Evolutionary conservation across 176 grass and related monocot species (phyloP).

Genomic region (Carex pumila): DNA sequence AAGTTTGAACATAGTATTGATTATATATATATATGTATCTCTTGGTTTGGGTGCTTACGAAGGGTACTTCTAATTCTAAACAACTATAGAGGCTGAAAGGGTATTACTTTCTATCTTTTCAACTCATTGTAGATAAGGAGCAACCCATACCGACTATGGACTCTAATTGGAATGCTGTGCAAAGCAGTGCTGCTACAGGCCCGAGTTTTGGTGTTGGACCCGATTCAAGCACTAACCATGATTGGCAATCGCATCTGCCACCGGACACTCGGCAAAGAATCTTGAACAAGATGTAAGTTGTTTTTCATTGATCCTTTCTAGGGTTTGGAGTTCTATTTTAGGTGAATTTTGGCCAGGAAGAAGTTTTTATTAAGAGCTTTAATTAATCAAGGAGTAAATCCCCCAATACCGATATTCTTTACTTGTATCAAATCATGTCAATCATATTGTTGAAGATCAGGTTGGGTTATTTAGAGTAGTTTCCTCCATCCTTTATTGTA

Average conservation of each 20-base stretch:
- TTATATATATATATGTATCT: background rate
- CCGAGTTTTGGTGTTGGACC: constrained; percentile 21
- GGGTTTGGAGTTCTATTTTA: background rate
- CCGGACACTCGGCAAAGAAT: constrained; percentile 54
- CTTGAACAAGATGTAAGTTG: constrained; percentile 58
- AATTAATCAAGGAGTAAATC: background rate
- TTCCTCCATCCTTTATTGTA: background rate
- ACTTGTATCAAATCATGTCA: no score
- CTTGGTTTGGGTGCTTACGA: background rate
- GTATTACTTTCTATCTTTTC: background rate
- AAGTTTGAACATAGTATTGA: background rate
- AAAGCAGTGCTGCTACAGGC: background rate
- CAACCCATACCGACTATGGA: constrained; percentile 21
- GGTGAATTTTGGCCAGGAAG: background rate
- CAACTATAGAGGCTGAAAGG: background rate
- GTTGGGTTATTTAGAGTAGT: background rate
- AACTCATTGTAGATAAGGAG: no score
- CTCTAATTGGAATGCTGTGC: constrained; percentile 32
- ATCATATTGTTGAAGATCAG: no score
- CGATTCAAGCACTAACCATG: constrained; percentile 17
- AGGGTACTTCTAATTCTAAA: background rate
- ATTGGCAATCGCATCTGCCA: constrained; percentile 61
- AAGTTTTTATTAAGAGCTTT: background rate
- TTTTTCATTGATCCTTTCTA: background rate
- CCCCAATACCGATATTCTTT: background rate